phyloP scores from a whole-genome alignment of 371 early-diverging fungal genomes.

The Ordospora pajunii region DNA sequence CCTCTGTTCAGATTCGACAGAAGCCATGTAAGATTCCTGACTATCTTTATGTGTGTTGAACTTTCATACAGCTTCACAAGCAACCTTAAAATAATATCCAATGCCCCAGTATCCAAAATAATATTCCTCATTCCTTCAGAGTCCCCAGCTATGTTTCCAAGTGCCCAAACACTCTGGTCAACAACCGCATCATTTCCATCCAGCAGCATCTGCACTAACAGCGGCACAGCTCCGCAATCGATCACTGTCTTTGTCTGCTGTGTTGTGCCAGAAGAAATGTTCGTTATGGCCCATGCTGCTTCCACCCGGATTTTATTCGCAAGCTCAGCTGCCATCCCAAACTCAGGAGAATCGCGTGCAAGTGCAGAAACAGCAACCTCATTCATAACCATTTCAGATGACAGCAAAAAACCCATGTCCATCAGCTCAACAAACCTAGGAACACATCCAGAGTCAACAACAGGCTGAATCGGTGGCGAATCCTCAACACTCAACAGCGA shows the following conservation, averaged over 20 bases:
- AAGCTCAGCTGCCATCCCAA: conserved; percentile 6
- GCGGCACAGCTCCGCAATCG: conserved; percentile 77
- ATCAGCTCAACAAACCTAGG: conserved; percentile 88
- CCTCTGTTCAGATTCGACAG: conserved; percentile 96
- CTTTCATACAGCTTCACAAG: conserved; percentile 62
- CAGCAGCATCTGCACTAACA: conserved; percentile 76
- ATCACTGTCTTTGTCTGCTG: conserved; percentile 87
- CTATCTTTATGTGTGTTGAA: conserved; percentile 63
- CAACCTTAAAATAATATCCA: conserved; percentile 70
- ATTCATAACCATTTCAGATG: neutral
- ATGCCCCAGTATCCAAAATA: conserved; percentile 73
- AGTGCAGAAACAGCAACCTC: neutral
- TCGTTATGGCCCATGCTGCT: conserved; percentile 98
- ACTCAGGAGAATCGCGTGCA: neutral
- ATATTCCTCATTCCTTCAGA: conserved; percentile 80
- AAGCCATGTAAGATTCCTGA: conserved; percentile 96
- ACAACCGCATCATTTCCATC: conserved; percentile 76
- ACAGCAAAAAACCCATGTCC: conserved; percentile 33
- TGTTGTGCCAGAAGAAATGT: conserved; percentile 94
- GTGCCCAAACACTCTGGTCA: conserved; percentile 99
- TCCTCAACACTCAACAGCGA: conserved; percentile 87
- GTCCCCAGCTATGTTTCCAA: conserved; percentile 99
- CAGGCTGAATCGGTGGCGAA: conserved; percentile 91
- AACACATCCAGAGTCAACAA: conserved; percentile 81
- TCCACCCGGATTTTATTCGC: conserved; percentile 70